These are phyloP conservation scores for Penicillium atrosanguineum DNA, from an alignment of 495 filamentous ascomycete species.

Conservation along the genomic window DNA sequence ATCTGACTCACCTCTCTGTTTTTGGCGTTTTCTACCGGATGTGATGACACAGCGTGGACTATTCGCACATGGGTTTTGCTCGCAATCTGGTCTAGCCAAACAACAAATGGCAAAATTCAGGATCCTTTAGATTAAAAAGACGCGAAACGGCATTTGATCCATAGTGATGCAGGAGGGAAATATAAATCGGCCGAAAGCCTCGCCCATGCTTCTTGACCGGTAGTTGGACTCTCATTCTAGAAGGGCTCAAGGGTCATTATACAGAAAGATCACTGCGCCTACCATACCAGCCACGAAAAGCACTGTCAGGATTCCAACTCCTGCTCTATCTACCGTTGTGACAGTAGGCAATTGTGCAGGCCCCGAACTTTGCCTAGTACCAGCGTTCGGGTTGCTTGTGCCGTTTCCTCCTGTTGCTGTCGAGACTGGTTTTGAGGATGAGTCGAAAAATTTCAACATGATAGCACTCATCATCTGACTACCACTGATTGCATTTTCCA, in stretches of 20 bases:
- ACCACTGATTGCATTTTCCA: constrained; percentile 51
- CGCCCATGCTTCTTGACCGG: too few relatives aligned
- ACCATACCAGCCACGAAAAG: constrained; percentile 48
- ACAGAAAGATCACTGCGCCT: constrained; percentile 29
- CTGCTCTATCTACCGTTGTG: constrained; percentile 13
- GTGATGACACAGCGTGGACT: too few relatives aligned
- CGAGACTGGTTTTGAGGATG: constrained; percentile 4
- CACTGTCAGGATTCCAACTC: constrained; percentile 38
- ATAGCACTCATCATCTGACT: constrained; percentile 52
- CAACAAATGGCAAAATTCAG: too few relatives aligned
- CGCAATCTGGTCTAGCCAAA: too few relatives aligned
- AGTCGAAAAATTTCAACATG: constrained; percentile 12
- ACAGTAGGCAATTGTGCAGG: neutral
- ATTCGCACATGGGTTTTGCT: too few relatives aligned
- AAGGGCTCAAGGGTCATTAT: constrained; percentile 10
- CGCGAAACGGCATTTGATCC: too few relatives aligned
- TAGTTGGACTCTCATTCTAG: neutral
- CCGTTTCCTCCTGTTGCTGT: constrained; percentile 19
- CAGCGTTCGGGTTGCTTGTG: constrained; percentile 18
- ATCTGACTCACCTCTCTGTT: too few relatives aligned
- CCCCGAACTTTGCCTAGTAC: neutral
- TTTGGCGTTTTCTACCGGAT: too few relatives aligned
- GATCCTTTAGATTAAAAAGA: too few relatives aligned
- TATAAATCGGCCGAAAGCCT: too few relatives aligned
- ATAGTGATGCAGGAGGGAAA: too few relatives aligned